Percentiles rank a stretch among this genome's conserved stretches.
These are phyloP conservation scores for Zymoseptoria ardabiliae DNA, from an alignment of 2,329 filamentous ascomycete genomes.

Conservation along the genomic window DNA sequence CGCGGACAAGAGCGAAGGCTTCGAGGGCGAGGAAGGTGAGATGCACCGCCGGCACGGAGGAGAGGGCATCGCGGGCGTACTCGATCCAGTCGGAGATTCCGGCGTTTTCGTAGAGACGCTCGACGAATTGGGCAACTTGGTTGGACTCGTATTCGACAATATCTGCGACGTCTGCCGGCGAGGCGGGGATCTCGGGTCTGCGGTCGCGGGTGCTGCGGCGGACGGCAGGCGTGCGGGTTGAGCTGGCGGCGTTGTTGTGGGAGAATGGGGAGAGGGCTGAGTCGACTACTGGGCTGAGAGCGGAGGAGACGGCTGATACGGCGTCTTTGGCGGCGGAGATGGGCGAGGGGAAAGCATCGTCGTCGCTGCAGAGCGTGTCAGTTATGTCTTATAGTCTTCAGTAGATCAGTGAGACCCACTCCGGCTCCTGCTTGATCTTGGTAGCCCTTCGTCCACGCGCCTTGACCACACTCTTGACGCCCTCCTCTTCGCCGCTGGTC, in stretches of 20 bases:
- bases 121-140: conserved; percentile 59
- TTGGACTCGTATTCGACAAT: conserved; percentile 66
- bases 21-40: conserved; percentile 62
- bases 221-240: conserved; percentile 22
- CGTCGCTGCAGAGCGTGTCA: conserved; percentile 13
- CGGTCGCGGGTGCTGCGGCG: conserved; percentile 12
- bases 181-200: conserved; percentile 50
- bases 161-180: conserved; percentile 68
- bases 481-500: conserved; percentile 19
- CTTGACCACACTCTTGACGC: conserved; percentile 27
- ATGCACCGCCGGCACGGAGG: conserved; percentile 66
- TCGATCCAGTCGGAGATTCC: conserved; percentile 60
- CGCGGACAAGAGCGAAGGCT: conserved; percentile 59
- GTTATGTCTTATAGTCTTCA: not conserved
- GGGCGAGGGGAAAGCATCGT: conserved; percentile 14
- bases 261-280: conserved; percentile 13
- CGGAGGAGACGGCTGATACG: conserved; percentile 9
- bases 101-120: conserved; percentile 56
- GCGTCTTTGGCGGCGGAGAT: conserved; percentile 9
- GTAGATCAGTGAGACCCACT: conserved; percentile 17
- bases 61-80: conserved; percentile 60
- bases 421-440: conserved; percentile 30
- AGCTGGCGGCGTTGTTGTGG: conserved; percentile 4
- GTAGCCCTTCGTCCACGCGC: conserved; percentile 24
- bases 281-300: not conserved